Percentiles rank a stretch among this genome's conserved stretches.
These are phyloP conservation scores for Entophlyctis helioformis DNA, from an alignment of 192 early-diverging fungal genomes.

Conservation along the genomic window DNA sequence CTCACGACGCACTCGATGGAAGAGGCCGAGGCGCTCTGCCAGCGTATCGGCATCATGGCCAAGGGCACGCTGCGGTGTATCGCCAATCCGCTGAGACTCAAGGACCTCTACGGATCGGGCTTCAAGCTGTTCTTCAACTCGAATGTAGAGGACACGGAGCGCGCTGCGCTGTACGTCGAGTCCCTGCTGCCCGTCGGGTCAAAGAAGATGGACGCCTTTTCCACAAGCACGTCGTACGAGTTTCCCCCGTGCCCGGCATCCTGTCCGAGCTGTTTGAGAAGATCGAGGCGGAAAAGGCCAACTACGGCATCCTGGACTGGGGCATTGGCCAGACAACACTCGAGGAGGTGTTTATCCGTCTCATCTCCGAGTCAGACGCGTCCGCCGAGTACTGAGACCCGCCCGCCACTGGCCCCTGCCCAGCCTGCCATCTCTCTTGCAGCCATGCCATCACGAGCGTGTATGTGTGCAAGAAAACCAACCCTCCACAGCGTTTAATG, in stretches of 20 bases:
- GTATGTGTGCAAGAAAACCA: too few species aligned
- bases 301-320: conserved; percentile 58
- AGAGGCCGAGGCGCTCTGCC: conserved; percentile 67
- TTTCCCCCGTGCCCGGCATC: conserved; percentile 33
- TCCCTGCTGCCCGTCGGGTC: conserved; percentile 30
- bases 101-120: conserved; percentile 60
- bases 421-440: too few species aligned
- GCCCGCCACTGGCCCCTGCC: too few species aligned
- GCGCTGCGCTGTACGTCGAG: conserved; percentile 21
- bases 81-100: conserved; percentile 52
- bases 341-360: conserved; percentile 64
- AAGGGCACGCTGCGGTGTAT: conserved; percentile 60
- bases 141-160: conserved; percentile 26
- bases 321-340: conserved; percentile 53
- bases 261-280: conserved; percentile 39
- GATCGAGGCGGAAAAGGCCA: conserved; percentile 35
- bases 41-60: conserved; percentile 66
- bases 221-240: conserved; percentile 47
- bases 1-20: conserved; percentile 68
- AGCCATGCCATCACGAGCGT: too few species aligned
- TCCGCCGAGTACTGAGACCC: too few species aligned
- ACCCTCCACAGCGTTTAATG: too few species aligned
- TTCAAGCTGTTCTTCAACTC: conserved; percentile 54
- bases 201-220: conserved; percentile 44
- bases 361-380: too few species aligned